A percentile compares a stretch with the other conserved stretches of the same genome.
Conservation (phyloP, 83 land plant genomes). For the Diphasiastrum complanatum region DNA sequence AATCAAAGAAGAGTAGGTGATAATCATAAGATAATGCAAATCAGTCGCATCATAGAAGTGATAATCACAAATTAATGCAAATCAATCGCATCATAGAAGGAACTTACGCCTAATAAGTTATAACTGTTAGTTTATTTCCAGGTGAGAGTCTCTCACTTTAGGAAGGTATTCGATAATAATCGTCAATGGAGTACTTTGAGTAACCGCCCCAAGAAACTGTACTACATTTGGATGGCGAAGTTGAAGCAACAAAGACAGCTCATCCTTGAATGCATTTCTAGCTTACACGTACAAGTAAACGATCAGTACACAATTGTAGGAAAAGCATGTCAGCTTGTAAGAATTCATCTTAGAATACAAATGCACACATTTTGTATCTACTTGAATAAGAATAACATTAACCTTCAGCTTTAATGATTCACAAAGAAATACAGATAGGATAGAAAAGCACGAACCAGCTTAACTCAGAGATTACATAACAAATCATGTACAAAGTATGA, state of each 20-base stretch:
- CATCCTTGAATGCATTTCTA: constrained; percentile 9
- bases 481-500: too few relatives aligned
- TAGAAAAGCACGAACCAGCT: too few relatives aligned
- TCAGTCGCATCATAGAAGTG: background rate
- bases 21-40: background rate
- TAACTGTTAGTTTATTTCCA: background rate
- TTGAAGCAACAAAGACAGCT: constrained; percentile 25
- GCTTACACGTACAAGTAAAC: too few relatives aligned
- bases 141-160: constrained; percentile 7
- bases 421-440: too few relatives aligned
- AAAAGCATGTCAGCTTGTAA: too few relatives aligned
- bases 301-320: too few relatives aligned
- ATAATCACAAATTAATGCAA: background rate
- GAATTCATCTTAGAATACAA: too few relatives aligned
- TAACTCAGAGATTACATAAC: too few relatives aligned
- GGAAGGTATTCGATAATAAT: constrained; percentile 27
- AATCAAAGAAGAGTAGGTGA: too few relatives aligned
- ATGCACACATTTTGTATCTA: too few relatives aligned
- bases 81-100: background rate
- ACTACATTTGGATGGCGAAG: constrained; percentile 39
- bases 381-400: too few relatives aligned
- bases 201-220: constrained; percentile 37
- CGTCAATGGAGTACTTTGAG: constrained; percentile 33
- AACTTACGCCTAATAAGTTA: background rate
- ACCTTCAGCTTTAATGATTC: too few relatives aligned